Conservation (phyloP, 257 asterid genomes). For the Solanum neorickii region DNA sequence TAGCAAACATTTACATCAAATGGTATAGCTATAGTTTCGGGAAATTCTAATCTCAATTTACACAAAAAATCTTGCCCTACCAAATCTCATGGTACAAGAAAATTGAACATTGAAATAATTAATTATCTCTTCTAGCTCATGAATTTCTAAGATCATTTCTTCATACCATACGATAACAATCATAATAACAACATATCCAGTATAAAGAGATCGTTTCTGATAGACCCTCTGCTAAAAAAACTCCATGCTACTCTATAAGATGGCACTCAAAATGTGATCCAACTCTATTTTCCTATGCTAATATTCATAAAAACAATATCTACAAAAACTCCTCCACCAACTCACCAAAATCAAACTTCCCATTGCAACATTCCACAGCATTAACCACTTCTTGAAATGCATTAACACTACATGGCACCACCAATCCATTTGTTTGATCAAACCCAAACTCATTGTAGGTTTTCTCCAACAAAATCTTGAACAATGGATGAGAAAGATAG, state of each 20-base stretch:
- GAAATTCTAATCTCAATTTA: background rate
- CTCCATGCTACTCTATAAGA: background rate
- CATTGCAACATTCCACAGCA: conserved; percentile 55
- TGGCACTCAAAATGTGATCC: background rate
- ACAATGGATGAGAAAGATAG: conserved; percentile 71
- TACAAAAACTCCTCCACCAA: conserved; percentile 45
- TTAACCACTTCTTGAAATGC: conserved; percentile 53
- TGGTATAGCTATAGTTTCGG: fast-evolving
- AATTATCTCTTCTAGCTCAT: background rate
- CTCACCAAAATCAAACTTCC: conserved; percentile 64
- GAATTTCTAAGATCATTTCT: background rate
- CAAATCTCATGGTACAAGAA: background rate
- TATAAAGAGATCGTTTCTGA: background rate
- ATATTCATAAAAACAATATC: background rate
- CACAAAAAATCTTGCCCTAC: background rate
- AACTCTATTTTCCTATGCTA: background rate
- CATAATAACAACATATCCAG: background rate
- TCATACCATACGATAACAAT: background rate
- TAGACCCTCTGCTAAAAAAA: background rate
- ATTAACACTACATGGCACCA: conserved; percentile 59
- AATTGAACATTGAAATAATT: background rate
- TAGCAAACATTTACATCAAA: background rate
- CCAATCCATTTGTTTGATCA: conserved; percentile 37
- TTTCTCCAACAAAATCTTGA: conserved; percentile 72
- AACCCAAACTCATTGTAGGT: conserved; percentile 64